A percentile compares a stretch with the other conserved stretches of the same genome.
These are phyloP conservation scores for Berberis thunbergii DNA, from an alignment of 164 flowering plant genomes.

Conservation along the genomic window DNA sequence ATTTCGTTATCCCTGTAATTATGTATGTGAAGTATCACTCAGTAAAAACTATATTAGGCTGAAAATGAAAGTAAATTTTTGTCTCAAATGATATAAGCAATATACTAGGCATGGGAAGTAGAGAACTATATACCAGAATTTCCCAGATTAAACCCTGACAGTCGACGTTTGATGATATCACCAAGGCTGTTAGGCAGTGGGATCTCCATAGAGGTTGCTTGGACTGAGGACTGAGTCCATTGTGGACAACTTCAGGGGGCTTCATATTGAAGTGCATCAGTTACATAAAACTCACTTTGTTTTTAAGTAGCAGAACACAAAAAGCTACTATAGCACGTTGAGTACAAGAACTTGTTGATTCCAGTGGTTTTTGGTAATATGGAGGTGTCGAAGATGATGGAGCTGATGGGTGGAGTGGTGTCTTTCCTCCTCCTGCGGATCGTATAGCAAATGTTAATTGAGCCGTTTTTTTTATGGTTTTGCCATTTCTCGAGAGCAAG, in stretches of 20 bases:
- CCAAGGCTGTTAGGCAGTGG: slow-evolving; percentile 16
- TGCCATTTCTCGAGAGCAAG: slow-evolving; percentile 1
- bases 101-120: not conserved
- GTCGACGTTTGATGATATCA: slow-evolving; percentile 11
- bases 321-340: not conserved
- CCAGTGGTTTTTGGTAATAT: slow-evolving; percentile 17
- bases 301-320: not conserved
- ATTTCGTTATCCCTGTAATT: slow-evolving; percentile 33
- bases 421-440: slow-evolving; percentile 31
- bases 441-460: too few relatives aligned
- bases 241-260: slow-evolving; percentile 46
- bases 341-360: slow-evolving; percentile 31
- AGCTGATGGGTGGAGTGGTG: slow-evolving; percentile 41
- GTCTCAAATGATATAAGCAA: not conserved
- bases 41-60: not conserved
- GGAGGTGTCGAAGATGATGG: slow-evolving; percentile 39
- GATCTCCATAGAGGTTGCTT: slow-evolving; percentile 38
- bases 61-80: not conserved
- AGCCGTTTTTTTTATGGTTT: too few relatives aligned
- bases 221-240: slow-evolving; percentile 35
- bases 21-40: not conserved
- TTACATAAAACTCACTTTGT: slow-evolving; percentile 5
- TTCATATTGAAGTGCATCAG: slow-evolving; percentile 19
- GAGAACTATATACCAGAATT: slow-evolving; percentile 35
- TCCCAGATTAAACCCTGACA: slow-evolving; percentile 21